phyloP scores from a whole-genome alignment of 768 basidiomycete genomes.

The Phylloporus rhodoxanthus region DNA sequence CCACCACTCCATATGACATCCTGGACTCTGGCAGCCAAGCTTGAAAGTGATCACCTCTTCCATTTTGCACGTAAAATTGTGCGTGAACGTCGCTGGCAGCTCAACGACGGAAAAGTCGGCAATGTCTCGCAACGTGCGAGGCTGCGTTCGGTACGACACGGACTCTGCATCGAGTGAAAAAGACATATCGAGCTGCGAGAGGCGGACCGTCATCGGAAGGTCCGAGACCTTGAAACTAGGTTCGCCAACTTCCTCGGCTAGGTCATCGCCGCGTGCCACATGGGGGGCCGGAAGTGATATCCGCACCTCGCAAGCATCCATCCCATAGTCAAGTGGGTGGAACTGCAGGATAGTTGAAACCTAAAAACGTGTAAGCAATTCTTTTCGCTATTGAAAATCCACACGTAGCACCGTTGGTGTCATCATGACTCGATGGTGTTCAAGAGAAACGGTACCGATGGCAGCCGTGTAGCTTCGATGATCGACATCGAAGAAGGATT shows the following conservation, averaged over 20 bases:
- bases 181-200: conserved; percentile 4
- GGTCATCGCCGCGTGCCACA: background rate
- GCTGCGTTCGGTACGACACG: conserved; percentile 3
- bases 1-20: conserved; percentile 8
- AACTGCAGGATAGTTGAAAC: conserved; percentile 6
- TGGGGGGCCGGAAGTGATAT: background rate
- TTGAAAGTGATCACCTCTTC: conserved; percentile 6
- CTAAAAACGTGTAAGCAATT: background rate
- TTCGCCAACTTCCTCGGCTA: background rate
- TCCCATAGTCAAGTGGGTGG: conserved; percentile 2
- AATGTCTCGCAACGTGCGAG: background rate
- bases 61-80: conserved; percentile 7
- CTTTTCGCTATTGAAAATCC: no score
- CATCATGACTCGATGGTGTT: background rate
- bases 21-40: conserved; percentile 1
- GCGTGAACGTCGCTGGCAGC: background rate
- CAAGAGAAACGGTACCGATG: conserved; percentile 4
- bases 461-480: background rate
- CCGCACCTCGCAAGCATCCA: conserved; percentile 4
- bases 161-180: background rate
- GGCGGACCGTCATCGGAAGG: background rate
- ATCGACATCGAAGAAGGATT: conserved; percentile 1
- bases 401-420: background rate
- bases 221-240: background rate
- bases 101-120: background rate